Evolutionary conservation across 345 rosid genomes (phyloP).

Genomic region (Lagerstroemia speciosa): DNA sequence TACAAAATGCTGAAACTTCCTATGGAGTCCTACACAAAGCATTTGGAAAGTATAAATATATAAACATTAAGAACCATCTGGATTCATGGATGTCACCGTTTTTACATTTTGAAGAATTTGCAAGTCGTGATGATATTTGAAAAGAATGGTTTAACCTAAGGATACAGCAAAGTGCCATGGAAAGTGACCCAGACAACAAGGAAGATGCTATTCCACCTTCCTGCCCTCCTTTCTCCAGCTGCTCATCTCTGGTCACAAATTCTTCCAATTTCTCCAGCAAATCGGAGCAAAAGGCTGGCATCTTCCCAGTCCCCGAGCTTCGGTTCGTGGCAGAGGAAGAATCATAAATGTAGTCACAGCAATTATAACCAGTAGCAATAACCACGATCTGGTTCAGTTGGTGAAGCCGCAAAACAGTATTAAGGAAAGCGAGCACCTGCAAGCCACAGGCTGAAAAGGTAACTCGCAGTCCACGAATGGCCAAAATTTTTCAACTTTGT

Average conservation of each 20-base stretch:
- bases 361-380: conserved; percentile 74
- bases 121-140: neutral
- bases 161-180: conserved; percentile 99
- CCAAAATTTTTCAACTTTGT: neutral
- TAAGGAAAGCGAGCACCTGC: conserved; percentile 81
- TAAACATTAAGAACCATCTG: neutral
- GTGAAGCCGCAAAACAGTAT: conserved; percentile 57
- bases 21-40: neutral
- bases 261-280: conserved; percentile 60
- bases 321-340: conserved; percentile 37
- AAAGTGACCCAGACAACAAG: conserved; percentile 76
- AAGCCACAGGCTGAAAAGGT: neutral
- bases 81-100: neutral
- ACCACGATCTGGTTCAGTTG: conserved; percentile 78
- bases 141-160: conserved; percentile 17
- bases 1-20: neutral
- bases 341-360: conserved; percentile 73
- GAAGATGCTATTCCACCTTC: conserved; percentile 47
- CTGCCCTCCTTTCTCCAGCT: conserved; percentile 31
- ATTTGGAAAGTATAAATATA: neutral
- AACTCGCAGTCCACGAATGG: neutral
- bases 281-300: conserved; percentile 41
- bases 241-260: conserved; percentile 58
- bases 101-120: neutral
- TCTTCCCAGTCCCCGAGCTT: conserved; percentile 33